phyloP scores from a whole-genome alignment of 2,329 filamentous ascomycete genomes.

The Hortaea werneckii region DNA sequence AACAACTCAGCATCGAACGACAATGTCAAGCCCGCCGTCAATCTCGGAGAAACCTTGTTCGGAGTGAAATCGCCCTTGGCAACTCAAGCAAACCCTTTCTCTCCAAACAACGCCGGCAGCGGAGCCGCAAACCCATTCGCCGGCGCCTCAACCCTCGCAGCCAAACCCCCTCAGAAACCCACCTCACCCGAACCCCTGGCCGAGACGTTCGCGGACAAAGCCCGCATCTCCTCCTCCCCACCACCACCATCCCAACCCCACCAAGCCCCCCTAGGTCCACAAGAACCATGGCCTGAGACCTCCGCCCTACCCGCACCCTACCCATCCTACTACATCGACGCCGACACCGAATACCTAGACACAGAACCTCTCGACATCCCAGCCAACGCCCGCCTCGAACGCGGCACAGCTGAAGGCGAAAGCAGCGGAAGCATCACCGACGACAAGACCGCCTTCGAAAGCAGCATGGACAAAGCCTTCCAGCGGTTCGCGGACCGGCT shows the following conservation, averaged over 20 bases:
- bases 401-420: constrained; percentile 15
- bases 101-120: constrained; percentile 31
- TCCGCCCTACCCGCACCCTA: constrained; percentile 60
- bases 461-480: constrained; percentile 39
- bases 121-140: constrained; percentile 47
- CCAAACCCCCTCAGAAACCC: constrained; percentile 33
- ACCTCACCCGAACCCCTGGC: constrained; percentile 10
- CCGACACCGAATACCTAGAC: constrained; percentile 83
- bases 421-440: constrained; percentile 23
- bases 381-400: constrained; percentile 16
- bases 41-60: constrained; percentile 60
- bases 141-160: constrained; percentile 34
- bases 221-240: constrained; percentile 20
- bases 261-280: constrained; percentile 16
- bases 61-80: constrained; percentile 44
- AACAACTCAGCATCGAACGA: constrained; percentile 9
- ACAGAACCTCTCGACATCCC: constrained; percentile 35
- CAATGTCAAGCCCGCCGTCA: constrained; percentile 26
- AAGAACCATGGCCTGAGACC: constrained; percentile 64
- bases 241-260: constrained; percentile 18
- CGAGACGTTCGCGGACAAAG: constrained; percentile 24
- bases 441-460: constrained; percentile 40
- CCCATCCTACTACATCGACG: constrained; percentile 69
- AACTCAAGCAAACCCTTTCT: constrained; percentile 50
- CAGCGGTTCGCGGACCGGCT: constrained; percentile 43